Evolutionary conservation across 108 stramenopile genomes (phyloP), one percentile per base, ranked within the genome.

Genomic region (Fistulifera pelliculosa): DNA sequence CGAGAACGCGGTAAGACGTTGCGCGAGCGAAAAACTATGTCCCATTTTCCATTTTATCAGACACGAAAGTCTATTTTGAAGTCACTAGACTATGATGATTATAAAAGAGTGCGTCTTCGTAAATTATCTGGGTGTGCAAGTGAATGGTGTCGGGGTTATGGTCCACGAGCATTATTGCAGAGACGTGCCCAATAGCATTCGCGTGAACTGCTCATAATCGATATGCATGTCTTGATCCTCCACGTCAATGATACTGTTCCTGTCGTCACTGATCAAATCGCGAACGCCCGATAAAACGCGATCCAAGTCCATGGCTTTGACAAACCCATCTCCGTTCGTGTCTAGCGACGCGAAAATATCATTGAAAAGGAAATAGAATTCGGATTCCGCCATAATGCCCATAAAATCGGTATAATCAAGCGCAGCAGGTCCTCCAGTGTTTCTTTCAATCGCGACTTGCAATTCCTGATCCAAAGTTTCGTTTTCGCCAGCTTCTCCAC

Each of bases 381-480:
- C 90, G 0, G 83, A 83, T 57, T 92, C 85, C 27, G 90, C 90
- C 81, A 92, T 92, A 41, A 92, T 69, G 10, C 85, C 90, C 70
- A 87, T 70, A 58, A 92, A 92, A 39, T 85, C 90, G 4, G 62
- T 28, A 15, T 65, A 58, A 42, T 62, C 73, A 21, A 92, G 71
- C 1, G 59, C 77, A 15, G 56, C 51, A 42, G 80, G 73, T 4
- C 80, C 78, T 19, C 75, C 72, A 21, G 73, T 70, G 40, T 71
- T 19, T 45, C 21, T 77, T 49, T 81, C 79, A 51, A 91, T 87
- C 62, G 84, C 74, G 22, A 66, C 68, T 1, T 52, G 26, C 25
- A 76, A 43, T 35, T 71, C 75, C 1, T 65, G 68, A 51, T 81
- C 65, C 8, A 35, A 35, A 35, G 31, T 8, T 35, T 35, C 31